Conservation (phyloP, 2,329 filamentous ascomycete genomes). For the Colletotrichum sp. region DNA sequence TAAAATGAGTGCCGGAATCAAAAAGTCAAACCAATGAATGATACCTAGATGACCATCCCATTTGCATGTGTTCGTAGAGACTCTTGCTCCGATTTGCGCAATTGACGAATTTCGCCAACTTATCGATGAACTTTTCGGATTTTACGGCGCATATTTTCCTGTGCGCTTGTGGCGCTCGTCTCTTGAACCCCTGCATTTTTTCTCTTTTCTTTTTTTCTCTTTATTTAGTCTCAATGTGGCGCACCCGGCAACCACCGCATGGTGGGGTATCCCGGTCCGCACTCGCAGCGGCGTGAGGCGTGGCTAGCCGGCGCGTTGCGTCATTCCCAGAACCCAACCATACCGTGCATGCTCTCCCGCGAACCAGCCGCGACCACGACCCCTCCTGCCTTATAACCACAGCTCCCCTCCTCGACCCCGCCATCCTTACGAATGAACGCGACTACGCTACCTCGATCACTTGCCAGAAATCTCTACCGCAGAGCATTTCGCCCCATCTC, state of each 20-base stretch:
- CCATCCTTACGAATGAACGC: neutral
- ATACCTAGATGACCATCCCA: conserved; percentile 19
- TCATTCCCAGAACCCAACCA: conserved; percentile 7
- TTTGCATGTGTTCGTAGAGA: neutral
- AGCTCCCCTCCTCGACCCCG: neutral
- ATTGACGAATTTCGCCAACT: neutral
- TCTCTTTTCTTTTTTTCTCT: neutral
- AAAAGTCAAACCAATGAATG: conserved; percentile 24
- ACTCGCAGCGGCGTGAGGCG: neutral
- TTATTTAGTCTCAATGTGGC: neutral
- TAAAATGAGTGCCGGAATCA: conserved; percentile 24
- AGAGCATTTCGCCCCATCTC: neutral
- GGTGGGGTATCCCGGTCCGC: conserved; percentile 2
- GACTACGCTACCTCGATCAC: neutral
- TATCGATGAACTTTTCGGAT: neutral
- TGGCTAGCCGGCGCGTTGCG: conserved; percentile 14
- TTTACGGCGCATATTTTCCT: neutral
- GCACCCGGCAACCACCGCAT: neutral
- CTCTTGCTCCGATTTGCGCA: neutral
- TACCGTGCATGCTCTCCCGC: neutral
- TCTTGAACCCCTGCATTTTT: neutral
- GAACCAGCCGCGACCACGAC: neutral
- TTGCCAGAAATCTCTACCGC: neutral
- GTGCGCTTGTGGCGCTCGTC: neutral
- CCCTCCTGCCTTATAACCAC: neutral